Base-by-base conservation (phyloP, 768 basidiomycete species). In the Russula dissimulans region DNA sequence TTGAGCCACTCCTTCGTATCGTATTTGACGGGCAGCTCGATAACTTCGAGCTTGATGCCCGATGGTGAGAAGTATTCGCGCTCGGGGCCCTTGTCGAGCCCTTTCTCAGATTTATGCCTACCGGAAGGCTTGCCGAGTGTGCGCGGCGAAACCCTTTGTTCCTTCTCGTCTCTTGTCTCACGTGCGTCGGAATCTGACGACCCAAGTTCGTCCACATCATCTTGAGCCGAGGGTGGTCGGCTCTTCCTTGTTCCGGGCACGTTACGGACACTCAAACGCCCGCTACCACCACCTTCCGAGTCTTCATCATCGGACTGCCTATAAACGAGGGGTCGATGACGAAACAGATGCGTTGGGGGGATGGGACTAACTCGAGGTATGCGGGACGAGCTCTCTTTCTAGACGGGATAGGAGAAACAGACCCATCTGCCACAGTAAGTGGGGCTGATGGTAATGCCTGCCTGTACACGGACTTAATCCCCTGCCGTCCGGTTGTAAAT, bases 31-130 rank as follows among this genome's bases (percentile, higher is more conserved):
- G 57, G 57, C 32, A 65, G 58, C 58, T 65, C 65, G 38, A 64
- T 31, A 42, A 65, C 65, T 15, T 65, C 65, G 42, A 65, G 65
- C 52, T 65, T 65, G 29, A 64, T 39, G 26, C 65, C 65, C 11
- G 45, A n/a, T 38, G 58, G 47, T 4, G 62, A 60, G 46, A 60
- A 60, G 22, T 65, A 65, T 51, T 65, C 64, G 17, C 49, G 51
- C 26, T 56, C 51, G 45, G 45, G 45, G 46, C 59, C 54, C 3
- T 59, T 58, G 15, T 57, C 55, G 4, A 54, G 46, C 38, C 22
- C 15, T 34, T 51, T 39, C 18, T 46, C 54, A 15, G 51, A 44
- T 43, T 47, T 56, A 34, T 18, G 41, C 41, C 31, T 53, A 39
- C 53, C 22, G 48, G 62, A 54, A 54, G 54, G 8, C 42, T 52